Evolutionary conservation across 805 yeast species (phyloP).

Genomic region (Myxozyma udenii): DNA sequence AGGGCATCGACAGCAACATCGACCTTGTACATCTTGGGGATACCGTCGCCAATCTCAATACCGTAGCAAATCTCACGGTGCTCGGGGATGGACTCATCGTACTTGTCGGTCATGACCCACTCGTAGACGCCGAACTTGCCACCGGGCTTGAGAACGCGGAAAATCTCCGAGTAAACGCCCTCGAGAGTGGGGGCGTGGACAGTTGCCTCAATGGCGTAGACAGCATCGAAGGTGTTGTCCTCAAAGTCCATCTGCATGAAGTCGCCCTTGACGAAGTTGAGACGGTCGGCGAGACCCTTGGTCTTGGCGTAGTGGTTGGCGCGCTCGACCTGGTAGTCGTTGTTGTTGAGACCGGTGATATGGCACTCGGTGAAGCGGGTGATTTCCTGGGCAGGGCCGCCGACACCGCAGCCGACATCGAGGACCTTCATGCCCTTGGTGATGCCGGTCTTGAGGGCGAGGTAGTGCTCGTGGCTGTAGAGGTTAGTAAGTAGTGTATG

Average conservation of each 20-base stretch:
- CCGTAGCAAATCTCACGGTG: conserved; percentile 96
- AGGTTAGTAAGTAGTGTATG: not conserved
- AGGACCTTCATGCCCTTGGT: conserved; percentile 78
- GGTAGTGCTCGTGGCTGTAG: conserved; percentile 85
- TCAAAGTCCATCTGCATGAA: conserved; percentile 98
- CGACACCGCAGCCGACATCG: conserved; percentile 99
- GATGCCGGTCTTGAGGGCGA: conserved; percentile 83
- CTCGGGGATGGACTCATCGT: conserved; percentile 79
- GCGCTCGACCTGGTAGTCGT: conserved; percentile 90
- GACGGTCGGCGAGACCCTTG: conserved; percentile 63
- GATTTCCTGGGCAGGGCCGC: conserved; percentile 98
- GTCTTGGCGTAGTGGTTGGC: conserved; percentile 76
- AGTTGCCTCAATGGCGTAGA: conserved; percentile 97
- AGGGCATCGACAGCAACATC: conserved; percentile 87
- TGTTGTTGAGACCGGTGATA: conserved; percentile 89
- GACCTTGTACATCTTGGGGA: conserved; percentile 89
- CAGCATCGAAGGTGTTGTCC: conserved; percentile 87
- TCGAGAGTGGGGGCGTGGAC: conserved; percentile 96
- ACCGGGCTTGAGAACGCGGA: conserved; percentile 94
- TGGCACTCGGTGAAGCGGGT: conserved; percentile 83
- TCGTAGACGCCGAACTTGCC: conserved; percentile 97
- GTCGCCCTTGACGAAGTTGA: conserved; percentile 91
- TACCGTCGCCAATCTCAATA: conserved; percentile 97
- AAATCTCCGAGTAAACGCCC: conserved; percentile 93
- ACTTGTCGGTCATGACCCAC: conserved; percentile 97